A percentile compares a stretch with the other conserved stretches of the same genome.
phyloP scores from a whole-genome alignment of 1,139 yeast genomes.

The Entelexis paramagnoliae region DNA sequence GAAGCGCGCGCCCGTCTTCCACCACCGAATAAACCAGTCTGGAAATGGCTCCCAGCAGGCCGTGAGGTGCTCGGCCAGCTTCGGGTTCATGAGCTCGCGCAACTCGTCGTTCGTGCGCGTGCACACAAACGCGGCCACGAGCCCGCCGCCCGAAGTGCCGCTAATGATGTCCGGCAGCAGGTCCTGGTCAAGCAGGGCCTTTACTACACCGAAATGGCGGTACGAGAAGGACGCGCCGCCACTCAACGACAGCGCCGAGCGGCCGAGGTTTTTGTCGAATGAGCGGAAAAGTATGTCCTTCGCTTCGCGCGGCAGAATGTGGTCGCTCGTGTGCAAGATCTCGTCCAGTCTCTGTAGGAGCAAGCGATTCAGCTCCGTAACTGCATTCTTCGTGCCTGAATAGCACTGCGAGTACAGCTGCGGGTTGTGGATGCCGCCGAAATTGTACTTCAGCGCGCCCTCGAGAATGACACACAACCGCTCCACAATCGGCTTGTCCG shows the following conservation, averaged over 20 bases:
- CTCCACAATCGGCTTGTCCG: constrained; percentile 31
- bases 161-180: constrained; percentile 58
- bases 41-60: constrained; percentile 61
- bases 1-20: constrained; percentile 69
- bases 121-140: constrained; percentile 66
- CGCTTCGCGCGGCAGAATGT: constrained; percentile 32
- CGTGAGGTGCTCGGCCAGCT: constrained; percentile 53
- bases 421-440: constrained; percentile 70
- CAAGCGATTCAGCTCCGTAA: constrained; percentile 47
- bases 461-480: constrained; percentile 50
- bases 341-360: constrained; percentile 42
- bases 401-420: constrained; percentile 63
- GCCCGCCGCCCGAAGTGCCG: constrained; percentile 77
- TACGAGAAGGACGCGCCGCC: constrained; percentile 79
- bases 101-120: constrained; percentile 63
- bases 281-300: constrained; percentile 50
- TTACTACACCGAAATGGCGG: constrained; percentile 67
- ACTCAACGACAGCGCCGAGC: constrained; percentile 59
- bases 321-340: constrained; percentile 35
- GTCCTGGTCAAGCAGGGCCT: constrained; percentile 58
- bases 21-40: constrained; percentile 50
- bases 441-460: constrained; percentile 59
- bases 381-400: constrained; percentile 59
- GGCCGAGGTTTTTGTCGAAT: constrained; percentile 57
- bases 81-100: constrained; percentile 46